A percentile compares a stretch with the other conserved stretches of the same genome.
These are phyloP conservation scores for Spongispora temasekensis DNA, from an alignment of 1,284 basidiomycete genomes.

Conservation along the genomic window DNA sequence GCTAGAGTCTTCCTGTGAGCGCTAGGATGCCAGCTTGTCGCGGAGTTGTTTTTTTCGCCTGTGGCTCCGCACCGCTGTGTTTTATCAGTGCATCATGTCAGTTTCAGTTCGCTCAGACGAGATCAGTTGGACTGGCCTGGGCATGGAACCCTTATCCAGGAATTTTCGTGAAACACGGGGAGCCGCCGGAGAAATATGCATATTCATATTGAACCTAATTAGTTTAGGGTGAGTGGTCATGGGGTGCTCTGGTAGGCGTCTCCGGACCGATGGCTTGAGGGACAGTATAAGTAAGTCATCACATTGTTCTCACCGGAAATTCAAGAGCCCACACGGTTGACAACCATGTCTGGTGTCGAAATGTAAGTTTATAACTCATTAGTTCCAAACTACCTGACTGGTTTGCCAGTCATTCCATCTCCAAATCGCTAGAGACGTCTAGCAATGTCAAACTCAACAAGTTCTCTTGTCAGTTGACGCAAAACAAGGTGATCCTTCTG, in stretches of 20 bases:
- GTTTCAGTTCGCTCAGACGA: too few species aligned
- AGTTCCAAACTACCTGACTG: background rate
- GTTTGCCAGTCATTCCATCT: conserved; percentile 42
- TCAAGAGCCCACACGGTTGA: background rate
- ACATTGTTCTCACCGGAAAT: background rate
- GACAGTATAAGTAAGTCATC: conserved; percentile 20
- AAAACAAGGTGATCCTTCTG: conserved; percentile 56
- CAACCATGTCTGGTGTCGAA: conserved; percentile 54
- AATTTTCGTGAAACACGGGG: too few species aligned
- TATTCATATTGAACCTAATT: conserved; percentile 5
- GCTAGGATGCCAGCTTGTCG: too few species aligned
- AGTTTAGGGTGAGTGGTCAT: conserved; percentile 20
- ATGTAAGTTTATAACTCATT: conserved; percentile 45
- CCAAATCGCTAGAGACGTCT: conserved; percentile 33
- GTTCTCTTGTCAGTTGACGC: conserved; percentile 66
- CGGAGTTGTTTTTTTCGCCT: too few species aligned
- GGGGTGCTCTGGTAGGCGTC: conserved; percentile 9
- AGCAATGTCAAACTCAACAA: conserved; percentile 63
- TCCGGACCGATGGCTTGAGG: conserved; percentile 9
- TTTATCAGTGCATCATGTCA: too few species aligned
- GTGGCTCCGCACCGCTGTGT: too few species aligned
- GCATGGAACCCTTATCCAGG: too few species aligned
- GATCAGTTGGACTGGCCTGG: too few species aligned
- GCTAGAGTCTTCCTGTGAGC: too few species aligned
- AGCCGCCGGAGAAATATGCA: conserved; percentile 15